Evolutionary conservation across 2,329 filamentous ascomycete species (phyloP).

Genomic region (Sarocladium strictum): DNA sequence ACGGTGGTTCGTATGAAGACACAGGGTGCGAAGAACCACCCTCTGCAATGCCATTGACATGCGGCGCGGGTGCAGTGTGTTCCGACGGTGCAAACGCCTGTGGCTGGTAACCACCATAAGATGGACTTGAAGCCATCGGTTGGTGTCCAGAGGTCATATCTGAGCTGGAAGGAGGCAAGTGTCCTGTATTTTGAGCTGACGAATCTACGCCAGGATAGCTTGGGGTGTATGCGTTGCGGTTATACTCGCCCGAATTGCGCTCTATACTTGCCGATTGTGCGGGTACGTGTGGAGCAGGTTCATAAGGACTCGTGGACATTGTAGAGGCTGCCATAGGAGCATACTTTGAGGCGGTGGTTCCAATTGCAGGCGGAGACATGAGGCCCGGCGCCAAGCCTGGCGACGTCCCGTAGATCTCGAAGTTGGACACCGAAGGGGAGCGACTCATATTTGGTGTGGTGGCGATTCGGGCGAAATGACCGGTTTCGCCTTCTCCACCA

Average conservation of each 20-base stretch:
- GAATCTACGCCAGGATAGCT: conserved; percentile 15
- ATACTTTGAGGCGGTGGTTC: conserved; percentile 33
- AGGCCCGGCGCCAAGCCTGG: conserved; percentile 24
- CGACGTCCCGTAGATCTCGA: conserved; percentile 67
- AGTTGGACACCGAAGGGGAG: conserved; percentile 61
- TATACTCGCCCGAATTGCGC: conserved; percentile 24
- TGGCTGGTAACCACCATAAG: conserved; percentile 1
- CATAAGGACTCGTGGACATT: conserved; percentile 21
- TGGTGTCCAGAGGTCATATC: neutral
- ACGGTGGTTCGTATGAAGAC: conserved; percentile 19
- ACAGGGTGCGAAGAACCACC: neutral
- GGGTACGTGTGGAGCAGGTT: conserved; percentile 44
- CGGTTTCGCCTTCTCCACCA: conserved; percentile 59
- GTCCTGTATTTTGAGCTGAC: neutral
- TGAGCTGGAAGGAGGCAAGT: neutral
- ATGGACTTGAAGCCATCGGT: neutral
- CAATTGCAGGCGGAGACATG: conserved; percentile 23
- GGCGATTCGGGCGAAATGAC: conserved; percentile 77
- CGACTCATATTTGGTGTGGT: conserved; percentile 70
- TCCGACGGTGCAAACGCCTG: neutral
- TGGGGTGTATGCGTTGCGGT: conserved; percentile 31
- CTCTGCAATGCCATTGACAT: conserved; percentile 1
- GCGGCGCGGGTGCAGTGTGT: neutral
- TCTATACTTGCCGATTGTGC: conserved; percentile 21
- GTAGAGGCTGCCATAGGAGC: conserved; percentile 20